Base-by-base conservation (phyloP, 371 early-diverging fungal genomes). In the Mortierella sp. region DNA sequence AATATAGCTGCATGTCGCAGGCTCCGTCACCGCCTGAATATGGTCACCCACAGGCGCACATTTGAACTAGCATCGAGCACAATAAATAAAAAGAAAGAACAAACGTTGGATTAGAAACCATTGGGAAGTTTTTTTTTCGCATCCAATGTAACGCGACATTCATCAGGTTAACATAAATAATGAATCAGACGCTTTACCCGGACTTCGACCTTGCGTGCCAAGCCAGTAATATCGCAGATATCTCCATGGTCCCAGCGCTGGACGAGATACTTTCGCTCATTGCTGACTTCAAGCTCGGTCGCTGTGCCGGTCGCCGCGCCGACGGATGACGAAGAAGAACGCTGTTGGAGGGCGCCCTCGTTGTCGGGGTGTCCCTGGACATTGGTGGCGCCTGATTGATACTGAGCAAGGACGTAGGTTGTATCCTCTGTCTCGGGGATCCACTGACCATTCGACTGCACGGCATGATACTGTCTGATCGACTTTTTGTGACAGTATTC, bases 181-280 rank as follows among this genome's bases (percentile, higher is more conserved):
- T 41, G 19, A 13, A 31, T 11, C 34, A 14, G 26, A 63, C 55
- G 31, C 16, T 55, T 55, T 81, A 90, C 90, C 79, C 94, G 94
- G 19, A 96, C 87, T 72, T 95, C 93, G 34, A 95, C 87, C 1
- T 86, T 85, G 40, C 96, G 89, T 39, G 90, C 92, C 70, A 87
- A 88, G 2, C 89, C 87, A 1, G 94, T 96, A 7, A 93, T 53
- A 71, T 95, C 94, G 73, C 96, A 96, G 22, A 85, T 44, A 8
- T 93, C 91, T 37, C 96, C 96, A 43, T 90, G 89, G 1, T 83
- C 83, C 95, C 94, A 95, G 34, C 80, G 86, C 73, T 94, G 94
- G 16, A 92, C 89, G 61, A 95, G 80, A 68, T 87, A 92, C 19
- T 88, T 85, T 71, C 89, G 86, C 39, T 92, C 89, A 2, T 91